These are phyloP conservation scores for Petunia hybrid DNA, from an alignment of 305 asterid species.

Conservation along the genomic window DNA sequence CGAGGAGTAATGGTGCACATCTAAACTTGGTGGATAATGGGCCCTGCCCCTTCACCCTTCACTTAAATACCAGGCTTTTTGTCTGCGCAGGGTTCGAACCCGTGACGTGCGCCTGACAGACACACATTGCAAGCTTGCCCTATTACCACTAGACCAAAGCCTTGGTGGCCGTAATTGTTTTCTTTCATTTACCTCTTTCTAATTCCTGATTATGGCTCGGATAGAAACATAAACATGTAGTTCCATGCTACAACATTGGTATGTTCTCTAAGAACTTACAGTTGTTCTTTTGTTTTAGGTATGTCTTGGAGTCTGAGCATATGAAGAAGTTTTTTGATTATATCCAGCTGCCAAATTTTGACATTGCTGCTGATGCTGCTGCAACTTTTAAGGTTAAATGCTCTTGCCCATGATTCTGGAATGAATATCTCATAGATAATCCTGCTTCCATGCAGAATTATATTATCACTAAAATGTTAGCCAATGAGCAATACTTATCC, in stretches of 20 bases:
- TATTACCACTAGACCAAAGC: too few species aligned
- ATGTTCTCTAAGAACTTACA: constrained; percentile 3
- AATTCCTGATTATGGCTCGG: constrained; percentile 7
- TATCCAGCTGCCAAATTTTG: constrained; percentile 87
- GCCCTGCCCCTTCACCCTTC: too few species aligned
- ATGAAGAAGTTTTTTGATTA: constrained; percentile 89
- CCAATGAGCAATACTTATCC: background rate
- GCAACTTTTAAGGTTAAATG: constrained; percentile 89
- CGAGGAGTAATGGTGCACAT: too few species aligned
- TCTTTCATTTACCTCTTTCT: background rate
- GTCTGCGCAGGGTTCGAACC: too few species aligned
- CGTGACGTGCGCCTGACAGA: too few species aligned
- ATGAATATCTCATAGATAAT: background rate
- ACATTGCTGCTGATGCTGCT: constrained; percentile 94
- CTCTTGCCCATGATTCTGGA: constrained; percentile 27
- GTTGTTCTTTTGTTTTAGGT: constrained; percentile 50
- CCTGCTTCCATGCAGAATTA: background rate
- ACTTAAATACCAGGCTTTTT: too few species aligned
- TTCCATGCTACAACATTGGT: background rate
- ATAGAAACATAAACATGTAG: constrained; percentile 9
- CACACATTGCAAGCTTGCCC: too few species aligned
- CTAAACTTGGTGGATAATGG: too few species aligned
- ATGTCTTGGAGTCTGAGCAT: constrained; percentile 93
- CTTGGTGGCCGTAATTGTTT: background rate
- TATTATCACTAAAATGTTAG: background rate